A percentile compares a stretch with the other conserved stretches of the same genome.
These are phyloP conservation scores for Picochlorum sp. DNA, from an alignment of 139 green algal species.

Conservation along the genomic window DNA sequence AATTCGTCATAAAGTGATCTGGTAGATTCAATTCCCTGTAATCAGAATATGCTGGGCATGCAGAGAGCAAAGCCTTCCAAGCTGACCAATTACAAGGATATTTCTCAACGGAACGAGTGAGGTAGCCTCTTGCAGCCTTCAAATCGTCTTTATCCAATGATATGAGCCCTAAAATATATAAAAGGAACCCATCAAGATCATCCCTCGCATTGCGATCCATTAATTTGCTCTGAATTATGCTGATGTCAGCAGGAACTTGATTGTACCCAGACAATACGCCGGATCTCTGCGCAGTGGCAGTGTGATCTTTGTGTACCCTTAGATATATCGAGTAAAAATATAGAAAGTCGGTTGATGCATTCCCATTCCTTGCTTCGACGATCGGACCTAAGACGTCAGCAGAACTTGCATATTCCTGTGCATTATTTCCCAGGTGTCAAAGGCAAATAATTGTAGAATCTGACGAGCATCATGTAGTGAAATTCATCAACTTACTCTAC, in stretches of 20 bases:
- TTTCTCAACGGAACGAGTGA: conserved; percentile 35
- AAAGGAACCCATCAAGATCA: conserved; percentile 44
- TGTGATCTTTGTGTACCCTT: conserved; percentile 68
- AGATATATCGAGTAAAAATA: conserved; percentile 68
- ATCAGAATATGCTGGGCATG: conserved; percentile 29
- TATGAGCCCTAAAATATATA: conserved; percentile 71
- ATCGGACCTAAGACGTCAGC: too few relatives aligned
- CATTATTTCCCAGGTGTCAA: too few relatives aligned
- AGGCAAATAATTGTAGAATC: too few relatives aligned
- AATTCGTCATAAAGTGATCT: conserved; percentile 59
- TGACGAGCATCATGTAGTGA: too few relatives aligned
- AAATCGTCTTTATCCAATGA: conserved; percentile 36
- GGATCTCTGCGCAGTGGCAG: conserved; percentile 6
- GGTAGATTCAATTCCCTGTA: conserved; percentile 32
- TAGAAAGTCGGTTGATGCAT: too few relatives aligned
- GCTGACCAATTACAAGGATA: conserved; percentile 89
- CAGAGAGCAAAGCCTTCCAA: conserved; percentile 68
- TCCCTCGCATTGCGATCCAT: conserved; percentile 8
- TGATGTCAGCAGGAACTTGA: background rate
- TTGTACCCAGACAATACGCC: background rate
- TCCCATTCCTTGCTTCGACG: too few relatives aligned
- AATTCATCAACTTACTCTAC: conserved; percentile 31
- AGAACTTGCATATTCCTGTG: too few relatives aligned
- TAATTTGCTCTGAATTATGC: conserved; percentile 3
- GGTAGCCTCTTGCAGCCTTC: conserved; percentile 25